Percentiles rank a stretch among this genome's conserved stretches.
Conservation (phyloP, 805 yeast species). For the Sugiyamaella marilandica region DNA sequence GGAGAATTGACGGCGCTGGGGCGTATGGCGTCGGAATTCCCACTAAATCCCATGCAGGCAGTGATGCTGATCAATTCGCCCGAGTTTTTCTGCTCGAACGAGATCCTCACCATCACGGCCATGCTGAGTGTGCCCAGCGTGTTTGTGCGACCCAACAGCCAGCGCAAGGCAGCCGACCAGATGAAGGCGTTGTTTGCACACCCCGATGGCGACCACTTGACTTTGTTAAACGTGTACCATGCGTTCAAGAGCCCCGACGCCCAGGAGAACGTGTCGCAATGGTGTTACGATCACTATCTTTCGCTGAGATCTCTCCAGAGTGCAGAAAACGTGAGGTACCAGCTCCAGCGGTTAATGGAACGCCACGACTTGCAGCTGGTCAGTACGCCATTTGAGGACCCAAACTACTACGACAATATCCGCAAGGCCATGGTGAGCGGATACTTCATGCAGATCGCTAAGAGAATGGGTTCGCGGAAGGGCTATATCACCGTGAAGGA, state of each 20-base stretch:
- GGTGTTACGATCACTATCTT: slow-evolving; percentile 90
- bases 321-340: slow-evolving; percentile 83
- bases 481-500: slow-evolving; percentile 85
- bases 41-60: slow-evolving; percentile 92
- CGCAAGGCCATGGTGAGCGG: slow-evolving; percentile 88
- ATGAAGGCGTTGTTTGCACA: slow-evolving; percentile 84
- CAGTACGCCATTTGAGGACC: slow-evolving; percentile 62
- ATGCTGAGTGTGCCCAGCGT: slow-evolving; percentile 88
- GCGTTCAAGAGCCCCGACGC: slow-evolving; percentile 78
- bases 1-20: slow-evolving; percentile 90
- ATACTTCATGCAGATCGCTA: slow-evolving; percentile 97
- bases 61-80: slow-evolving; percentile 88
- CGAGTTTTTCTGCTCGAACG: slow-evolving; percentile 81
- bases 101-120: slow-evolving; percentile 82
- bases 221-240: slow-evolving; percentile 81
- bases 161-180: slow-evolving; percentile 86
- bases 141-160: slow-evolving; percentile 88
- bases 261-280: slow-evolving; percentile 49
- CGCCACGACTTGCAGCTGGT: slow-evolving; percentile 67
- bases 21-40: slow-evolving; percentile 85
- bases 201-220: slow-evolving; percentile 91
- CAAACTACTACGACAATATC: slow-evolving; percentile 66
- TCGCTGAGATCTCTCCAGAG: slow-evolving; percentile 77
- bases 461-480: slow-evolving; percentile 60
- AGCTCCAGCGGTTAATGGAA: slow-evolving; percentile 78